Evolutionary conservation across 1,284 basidiomycete species (phyloP).

Genomic region (Quambalaria eucalypti): DNA sequence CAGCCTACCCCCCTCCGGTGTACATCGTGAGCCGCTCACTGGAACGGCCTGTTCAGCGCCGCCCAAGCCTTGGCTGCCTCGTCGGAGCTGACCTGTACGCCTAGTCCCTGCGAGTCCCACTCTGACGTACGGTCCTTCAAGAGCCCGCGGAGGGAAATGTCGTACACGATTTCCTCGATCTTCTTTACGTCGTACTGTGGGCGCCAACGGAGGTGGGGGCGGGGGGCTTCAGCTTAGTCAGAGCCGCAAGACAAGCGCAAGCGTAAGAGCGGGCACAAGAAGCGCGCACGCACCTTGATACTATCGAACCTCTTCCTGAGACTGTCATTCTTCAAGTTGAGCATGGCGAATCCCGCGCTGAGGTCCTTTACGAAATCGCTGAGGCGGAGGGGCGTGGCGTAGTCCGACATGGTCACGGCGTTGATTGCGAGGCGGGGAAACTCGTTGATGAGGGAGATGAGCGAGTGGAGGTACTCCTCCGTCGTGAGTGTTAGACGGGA

Average conservation of each 20-base stretch:
- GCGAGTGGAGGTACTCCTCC: conserved; percentile 38
- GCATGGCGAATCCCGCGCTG: conserved; percentile 37
- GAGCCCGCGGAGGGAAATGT: conserved; percentile 33
- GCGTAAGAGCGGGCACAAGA: conserved; percentile 1
- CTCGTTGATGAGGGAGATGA: conserved; percentile 37
- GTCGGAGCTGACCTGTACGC: background rate
- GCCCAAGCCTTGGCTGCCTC: background rate
- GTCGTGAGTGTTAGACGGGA: conserved; percentile 20
- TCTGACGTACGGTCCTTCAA: conserved; percentile 3
- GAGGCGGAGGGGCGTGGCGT: conserved; percentile 28
- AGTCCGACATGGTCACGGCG: conserved; percentile 31
- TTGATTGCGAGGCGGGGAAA: conserved; percentile 18
- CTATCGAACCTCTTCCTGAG: conserved; percentile 41
- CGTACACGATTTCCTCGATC: conserved; percentile 44
- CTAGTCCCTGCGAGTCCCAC: background rate
- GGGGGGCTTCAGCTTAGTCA: background rate
- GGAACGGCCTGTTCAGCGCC: background rate
- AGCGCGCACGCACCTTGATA: conserved; percentile 36
- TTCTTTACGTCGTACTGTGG: conserved; percentile 43
- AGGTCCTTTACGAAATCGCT: conserved; percentile 38
- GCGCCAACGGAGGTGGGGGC: background rate
- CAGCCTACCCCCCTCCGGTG: too few relatives aligned
- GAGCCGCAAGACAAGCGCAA: background rate
- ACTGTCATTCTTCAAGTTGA: conserved; percentile 44
- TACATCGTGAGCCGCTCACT: too few relatives aligned